Base-by-base conservation (phyloP, 139 green algal species). In the Haematococcus sp. region DNA sequence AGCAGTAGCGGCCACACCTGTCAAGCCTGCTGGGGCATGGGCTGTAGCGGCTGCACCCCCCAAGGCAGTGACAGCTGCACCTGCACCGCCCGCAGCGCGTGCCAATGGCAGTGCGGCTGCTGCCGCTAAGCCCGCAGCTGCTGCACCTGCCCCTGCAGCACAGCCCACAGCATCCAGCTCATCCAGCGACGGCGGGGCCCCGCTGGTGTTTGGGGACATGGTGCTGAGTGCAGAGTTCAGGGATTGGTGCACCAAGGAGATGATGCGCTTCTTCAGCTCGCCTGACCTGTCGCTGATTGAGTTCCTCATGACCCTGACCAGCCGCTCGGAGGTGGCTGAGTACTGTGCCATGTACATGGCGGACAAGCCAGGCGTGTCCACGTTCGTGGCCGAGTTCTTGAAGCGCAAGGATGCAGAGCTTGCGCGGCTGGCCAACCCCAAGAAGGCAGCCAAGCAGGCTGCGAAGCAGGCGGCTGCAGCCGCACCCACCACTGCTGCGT, bases 341-440 rank as follows among this genome's bases (percentile, higher is more conserved):
- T 93, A 90, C 81, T 88, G 89, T 72, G 71, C 87, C 35, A 71
- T 82, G 44, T 93, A 92, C 83, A 78, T 94, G 40, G 84, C 81
- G 11, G 68, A 79, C 44, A 88, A 86, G 34, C 61, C 87, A 15
- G 83, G 85, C 58, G 84, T 90, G 23, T 83, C 82, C 9, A 81
- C 76, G 23, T 97, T 97, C 74, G 82, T 91, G 1, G 79, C 81
- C 17, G 92, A 97, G 82, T 95, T 97, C 76, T 72, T 97, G n/a
- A 87, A 87, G 69, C 77, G 82, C 51, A 90, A 89, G 73, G 74
- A 86, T 44, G 82, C 81, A 15, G 82, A 92, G 70, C 19, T 77
- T 31, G 25, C 58, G 25, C 58, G 58, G 11, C 11, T 23, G 25
- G 28, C 25, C 58, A 40, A 34, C 16, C 25, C 58, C 25, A 40